Evolutionary conservation across 495 filamentous ascomycete genomes (phyloP).

Genomic region (Choiromyces venosus): DNA sequence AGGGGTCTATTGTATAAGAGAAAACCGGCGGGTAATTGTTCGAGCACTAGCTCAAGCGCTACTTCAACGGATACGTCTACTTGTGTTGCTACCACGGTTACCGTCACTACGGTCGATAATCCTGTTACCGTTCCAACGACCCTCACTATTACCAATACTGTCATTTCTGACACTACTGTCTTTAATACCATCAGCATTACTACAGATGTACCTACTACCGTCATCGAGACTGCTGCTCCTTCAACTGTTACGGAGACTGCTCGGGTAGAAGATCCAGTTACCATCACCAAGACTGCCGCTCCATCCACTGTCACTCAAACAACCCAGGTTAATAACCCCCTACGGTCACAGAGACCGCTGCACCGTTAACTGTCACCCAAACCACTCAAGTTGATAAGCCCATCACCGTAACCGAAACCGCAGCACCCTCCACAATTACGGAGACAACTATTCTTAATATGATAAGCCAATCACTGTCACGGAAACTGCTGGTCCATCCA

Average conservation of each 20-base stretch:
- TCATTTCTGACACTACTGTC: neutral
- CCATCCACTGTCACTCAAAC: constrained; percentile 2
- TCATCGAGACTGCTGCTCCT: neutral
- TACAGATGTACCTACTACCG: neutral
- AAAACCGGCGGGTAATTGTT: constrained; percentile 17
- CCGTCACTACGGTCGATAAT: neutral
- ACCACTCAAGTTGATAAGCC: neutral
- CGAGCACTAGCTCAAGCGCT: neutral
- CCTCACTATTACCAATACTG: neutral
- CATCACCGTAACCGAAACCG: neutral
- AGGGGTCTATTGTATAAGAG: constrained; percentile 18
- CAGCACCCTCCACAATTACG: neutral
- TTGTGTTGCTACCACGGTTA: constrained; percentile 10
- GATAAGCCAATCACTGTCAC: constrained; percentile 1
- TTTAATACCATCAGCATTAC: neutral
- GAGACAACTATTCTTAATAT: neutral
- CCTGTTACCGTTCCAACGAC: neutral
- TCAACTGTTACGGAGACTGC: neutral
- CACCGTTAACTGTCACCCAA: neutral
- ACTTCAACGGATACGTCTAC: constrained; percentile 7
- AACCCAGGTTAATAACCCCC: neutral
- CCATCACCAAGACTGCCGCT: neutral
- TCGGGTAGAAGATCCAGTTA: neutral
- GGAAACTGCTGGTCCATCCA: neutral
- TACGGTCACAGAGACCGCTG: neutral